Evolutionary conservation across 495 filamentous ascomycete genomes (phyloP).

Genomic region (Hypoxylon fuscum): DNA sequence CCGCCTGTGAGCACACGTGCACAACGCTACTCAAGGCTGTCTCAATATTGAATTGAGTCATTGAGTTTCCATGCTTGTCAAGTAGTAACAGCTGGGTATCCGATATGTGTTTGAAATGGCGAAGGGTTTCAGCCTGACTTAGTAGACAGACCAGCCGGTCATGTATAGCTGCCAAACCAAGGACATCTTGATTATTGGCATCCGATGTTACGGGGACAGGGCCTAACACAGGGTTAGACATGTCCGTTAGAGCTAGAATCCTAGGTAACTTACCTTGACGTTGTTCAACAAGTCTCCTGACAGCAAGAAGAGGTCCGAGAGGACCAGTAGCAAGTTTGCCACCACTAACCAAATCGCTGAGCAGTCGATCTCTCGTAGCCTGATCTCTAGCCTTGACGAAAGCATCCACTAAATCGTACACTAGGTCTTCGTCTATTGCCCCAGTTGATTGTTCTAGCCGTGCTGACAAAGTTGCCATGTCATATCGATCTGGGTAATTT

Average conservation of each 20-base stretch:
- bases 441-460: constrained; percentile 31
- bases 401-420: constrained; percentile 39
- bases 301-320: constrained; percentile 38
- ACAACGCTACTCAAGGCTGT: constrained; percentile 66
- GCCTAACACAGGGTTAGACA: constrained; percentile 36
- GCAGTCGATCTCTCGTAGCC: constrained; percentile 20
- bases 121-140: constrained; percentile 46
- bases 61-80: constrained; percentile 59
- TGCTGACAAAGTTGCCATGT: constrained; percentile 13
- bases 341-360: constrained; percentile 33
- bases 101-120: constrained; percentile 65
- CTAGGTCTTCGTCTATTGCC: constrained; percentile 31
- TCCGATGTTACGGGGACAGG: constrained; percentile 1
- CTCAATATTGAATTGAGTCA: constrained; percentile 78
- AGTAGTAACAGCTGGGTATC: constrained; percentile 67
- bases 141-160: constrained; percentile 46
- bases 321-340: constrained; percentile 32
- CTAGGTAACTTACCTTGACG: constrained; percentile 27
- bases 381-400: constrained; percentile 26
- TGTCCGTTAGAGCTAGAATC: neutral
- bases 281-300: constrained; percentile 39
- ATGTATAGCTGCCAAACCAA: constrained; percentile 31
- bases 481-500: constrained; percentile 38
- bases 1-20: constrained; percentile 58
- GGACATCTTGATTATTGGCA: constrained; percentile 8